Conservation (phyloP, 1,284 basidiomycete genomes). For the Schizophyllum commune region DNA sequence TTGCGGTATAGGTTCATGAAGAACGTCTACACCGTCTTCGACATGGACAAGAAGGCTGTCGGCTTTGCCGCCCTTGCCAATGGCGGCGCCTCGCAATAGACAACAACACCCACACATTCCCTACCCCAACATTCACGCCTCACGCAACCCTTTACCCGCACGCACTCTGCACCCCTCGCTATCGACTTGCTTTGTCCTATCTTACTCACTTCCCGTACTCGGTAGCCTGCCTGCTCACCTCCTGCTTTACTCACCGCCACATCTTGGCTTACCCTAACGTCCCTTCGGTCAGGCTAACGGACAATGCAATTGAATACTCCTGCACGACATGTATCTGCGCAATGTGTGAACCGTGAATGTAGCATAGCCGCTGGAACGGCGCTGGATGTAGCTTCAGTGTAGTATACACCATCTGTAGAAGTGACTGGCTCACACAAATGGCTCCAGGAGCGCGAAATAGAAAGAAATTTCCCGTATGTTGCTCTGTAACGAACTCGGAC, state of each 20-base stretch:
- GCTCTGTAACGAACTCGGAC: no score
- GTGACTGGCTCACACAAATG: no score
- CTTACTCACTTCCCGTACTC: no score
- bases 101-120: not conserved
- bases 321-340: not conserved
- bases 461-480: no score
- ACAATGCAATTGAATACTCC: not conserved
- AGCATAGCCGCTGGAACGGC: not conserved
- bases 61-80: conserved; percentile 27
- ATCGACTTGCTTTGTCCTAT: not conserved
- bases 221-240: not conserved
- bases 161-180: not conserved
- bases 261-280: not conserved
- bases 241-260: not conserved
- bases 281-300: not conserved
- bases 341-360: not conserved
- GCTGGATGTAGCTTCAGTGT: not conserved
- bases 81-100: not conserved
- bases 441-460: no score
- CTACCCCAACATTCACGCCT: not conserved
- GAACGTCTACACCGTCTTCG: conserved; percentile 24
- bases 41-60: conserved; percentile 25
- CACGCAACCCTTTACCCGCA: not conserved
- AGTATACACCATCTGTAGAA: no score
- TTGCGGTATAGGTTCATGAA: conserved; percentile 9